Evolutionary conservation across 164 flowering plant genomes (phyloP).

Genomic region (Piper betle): DNA sequence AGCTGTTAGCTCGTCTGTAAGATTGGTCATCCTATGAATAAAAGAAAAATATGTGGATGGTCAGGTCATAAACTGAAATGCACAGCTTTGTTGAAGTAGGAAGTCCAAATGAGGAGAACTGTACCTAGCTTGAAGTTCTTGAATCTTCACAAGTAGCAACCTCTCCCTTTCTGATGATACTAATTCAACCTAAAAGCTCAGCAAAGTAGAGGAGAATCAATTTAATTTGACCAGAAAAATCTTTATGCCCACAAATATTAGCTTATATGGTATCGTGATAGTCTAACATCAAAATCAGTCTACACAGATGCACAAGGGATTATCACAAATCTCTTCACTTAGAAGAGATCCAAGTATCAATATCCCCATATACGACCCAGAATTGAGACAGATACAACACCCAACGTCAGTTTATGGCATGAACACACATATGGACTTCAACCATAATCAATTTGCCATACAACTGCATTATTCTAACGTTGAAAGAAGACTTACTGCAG

Average conservation of each 20-base stretch:
- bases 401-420: too few relatives aligned
- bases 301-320: too few relatives aligned
- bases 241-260: background rate
- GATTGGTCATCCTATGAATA: slow-evolving; percentile 49
- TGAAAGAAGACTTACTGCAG: slow-evolving; percentile 32
- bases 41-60: background rate
- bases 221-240: background rate
- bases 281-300: too few relatives aligned
- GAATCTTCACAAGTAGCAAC: slow-evolving; percentile 36
- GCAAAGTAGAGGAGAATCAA: background rate
- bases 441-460: too few relatives aligned
- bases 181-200: slow-evolving; percentile 39
- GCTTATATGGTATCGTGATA: too few relatives aligned
- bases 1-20: slow-evolving; percentile 62
- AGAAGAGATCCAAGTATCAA: too few relatives aligned
- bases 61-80: background rate
- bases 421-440: too few relatives aligned
- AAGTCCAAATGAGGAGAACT: slow-evolving; percentile 7
- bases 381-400: too few relatives aligned
- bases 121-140: slow-evolving; percentile 70
- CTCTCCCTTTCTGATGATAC: slow-evolving; percentile 64
- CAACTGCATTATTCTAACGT: background rate
- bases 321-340: too few relatives aligned
- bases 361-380: too few relatives aligned
- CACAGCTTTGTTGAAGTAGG: background rate